Evolutionary conservation across 2,329 filamentous ascomycete species (phyloP), one percentile per base, ranked within the genome.

Genomic region (Cercospora beticola): DNA sequence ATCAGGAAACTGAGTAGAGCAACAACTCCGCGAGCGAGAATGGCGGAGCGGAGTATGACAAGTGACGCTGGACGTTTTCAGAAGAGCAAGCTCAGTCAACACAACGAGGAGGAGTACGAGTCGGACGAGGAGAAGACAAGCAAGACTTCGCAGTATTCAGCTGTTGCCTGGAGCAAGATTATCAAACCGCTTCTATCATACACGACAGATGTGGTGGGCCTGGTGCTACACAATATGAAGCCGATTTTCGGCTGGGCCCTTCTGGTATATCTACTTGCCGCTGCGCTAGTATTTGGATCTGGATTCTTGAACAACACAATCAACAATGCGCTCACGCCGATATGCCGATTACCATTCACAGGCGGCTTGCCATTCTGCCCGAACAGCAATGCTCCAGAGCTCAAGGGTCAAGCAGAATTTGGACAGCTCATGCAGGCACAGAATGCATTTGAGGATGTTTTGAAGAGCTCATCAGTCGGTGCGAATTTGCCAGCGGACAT

Each of bases 401-500:
- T 77, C 14, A 68, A 76, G 72, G 71, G 79, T 66, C 74, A 76
- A 5, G 77, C 89, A 56, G 89, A 93, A 74, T 94, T 94, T 72
- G 89, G 92, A 71, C 86, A 89, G 59, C 84, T 96, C 23, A 90
- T 95, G 83, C 84, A 84, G 18, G 87, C 91, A 1, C 92, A 96
- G 78, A 83, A 86, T n/a, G 86, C 89, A 30, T 93, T 96, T 66
- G 91, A 93, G 78, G 87, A 90, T 67, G 88, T 95, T 0, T 81
- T 95, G 4, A 87, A 92, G 72, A 87, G 88, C 68, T 88, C 87
- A 16, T 86, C 88, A 1, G 85, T 88, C 23, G 87, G 89, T 1
- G 87, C 89, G 1, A 88, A 87, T 1, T 81, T 95, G 3, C 92
- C 92, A 0, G 83, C 91, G 73, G 90, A 92, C 73, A 93, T 95